phyloP scores from a whole-genome alignment of 768 basidiomycete species.

The Lentinula guzmanii region DNA sequence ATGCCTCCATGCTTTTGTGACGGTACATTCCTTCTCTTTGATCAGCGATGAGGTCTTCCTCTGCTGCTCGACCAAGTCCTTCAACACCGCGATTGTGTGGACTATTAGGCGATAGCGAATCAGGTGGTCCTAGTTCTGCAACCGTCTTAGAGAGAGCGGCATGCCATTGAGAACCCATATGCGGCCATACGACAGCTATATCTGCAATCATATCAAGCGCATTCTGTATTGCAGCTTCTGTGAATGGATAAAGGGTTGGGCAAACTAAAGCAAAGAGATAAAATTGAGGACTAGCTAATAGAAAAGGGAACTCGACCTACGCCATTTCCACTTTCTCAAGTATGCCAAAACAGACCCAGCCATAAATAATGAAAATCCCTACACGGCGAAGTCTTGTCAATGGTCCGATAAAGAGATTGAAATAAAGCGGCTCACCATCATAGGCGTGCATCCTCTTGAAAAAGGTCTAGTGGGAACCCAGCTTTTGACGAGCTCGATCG shows the following conservation, averaged over 20 bases:
- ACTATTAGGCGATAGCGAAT: background rate
- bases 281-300: background rate
- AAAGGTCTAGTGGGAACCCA: slow-evolving; percentile 10
- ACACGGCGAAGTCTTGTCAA: background rate
- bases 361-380: slow-evolving; percentile 11
- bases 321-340: slow-evolving; percentile 9
- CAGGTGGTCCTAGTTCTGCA: background rate
- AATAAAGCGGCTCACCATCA: slow-evolving; percentile 14
- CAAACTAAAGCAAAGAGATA: background rate
- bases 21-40: slow-evolving; percentile 10
- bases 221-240: slow-evolving; percentile 2
- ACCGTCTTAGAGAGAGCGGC: slow-evolving; percentile 1
- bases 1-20: slow-evolving; percentile 7
- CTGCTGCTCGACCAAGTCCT: slow-evolving; percentile 8
- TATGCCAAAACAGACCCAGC: slow-evolving; percentile 9
- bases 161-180: slow-evolving; percentile 9
- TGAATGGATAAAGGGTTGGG: slow-evolving; percentile 2
- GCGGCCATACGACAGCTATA: slow-evolving; percentile 9
- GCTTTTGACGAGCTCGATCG: slow-evolving; percentile 9
- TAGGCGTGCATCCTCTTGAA: slow-evolving; percentile 15
- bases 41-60: slow-evolving; percentile 9
- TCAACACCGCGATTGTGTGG: slow-evolving; percentile 5
- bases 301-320: background rate
- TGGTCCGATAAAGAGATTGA: no score
- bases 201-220: slow-evolving; percentile 8